phyloP scores from a whole-genome alignment of 2,329 filamentous ascomycete genomes.

The Curvularia sp. region DNA sequence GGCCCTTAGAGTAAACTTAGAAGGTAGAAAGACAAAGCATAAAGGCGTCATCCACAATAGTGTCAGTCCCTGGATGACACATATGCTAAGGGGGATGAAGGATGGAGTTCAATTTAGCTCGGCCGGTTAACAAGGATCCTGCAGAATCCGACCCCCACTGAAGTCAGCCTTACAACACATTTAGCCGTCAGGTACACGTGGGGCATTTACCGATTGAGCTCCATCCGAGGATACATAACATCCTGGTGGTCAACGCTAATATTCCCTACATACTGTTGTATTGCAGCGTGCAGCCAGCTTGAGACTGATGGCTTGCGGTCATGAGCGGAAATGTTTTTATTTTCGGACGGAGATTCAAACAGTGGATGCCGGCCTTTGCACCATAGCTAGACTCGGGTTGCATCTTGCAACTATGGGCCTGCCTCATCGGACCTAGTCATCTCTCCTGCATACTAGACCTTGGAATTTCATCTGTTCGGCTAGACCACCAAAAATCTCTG shows the following conservation, averaged over 20 bases:
- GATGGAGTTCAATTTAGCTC: not conserved
- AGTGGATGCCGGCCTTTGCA: too few species aligned
- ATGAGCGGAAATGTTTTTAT: not conserved
- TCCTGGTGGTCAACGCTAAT: not conserved
- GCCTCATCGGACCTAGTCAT: conserved; percentile 1
- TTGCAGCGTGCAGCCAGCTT: not conserved
- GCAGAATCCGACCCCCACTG: not conserved
- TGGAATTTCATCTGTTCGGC: not conserved
- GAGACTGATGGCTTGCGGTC: not conserved
- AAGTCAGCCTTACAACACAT: not conserved
- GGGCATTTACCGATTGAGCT: not conserved
- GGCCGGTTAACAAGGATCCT: not conserved
- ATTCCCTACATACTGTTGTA: not conserved
- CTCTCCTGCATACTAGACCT: not conserved
- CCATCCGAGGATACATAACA: not conserved
- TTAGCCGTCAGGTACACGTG: not conserved
- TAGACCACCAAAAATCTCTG: not conserved
- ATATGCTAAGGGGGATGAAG: not conserved
- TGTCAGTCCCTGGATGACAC: not conserved
- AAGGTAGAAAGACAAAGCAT: not conserved
- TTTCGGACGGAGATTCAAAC: not conserved
- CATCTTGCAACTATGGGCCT: not conserved
- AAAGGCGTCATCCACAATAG: not conserved
- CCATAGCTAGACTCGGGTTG: not conserved
- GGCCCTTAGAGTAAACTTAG: not conserved